Evolutionary conservation across 345 rosid genomes (phyloP).

Genomic region (Erysimum cheiranthoides): DNA sequence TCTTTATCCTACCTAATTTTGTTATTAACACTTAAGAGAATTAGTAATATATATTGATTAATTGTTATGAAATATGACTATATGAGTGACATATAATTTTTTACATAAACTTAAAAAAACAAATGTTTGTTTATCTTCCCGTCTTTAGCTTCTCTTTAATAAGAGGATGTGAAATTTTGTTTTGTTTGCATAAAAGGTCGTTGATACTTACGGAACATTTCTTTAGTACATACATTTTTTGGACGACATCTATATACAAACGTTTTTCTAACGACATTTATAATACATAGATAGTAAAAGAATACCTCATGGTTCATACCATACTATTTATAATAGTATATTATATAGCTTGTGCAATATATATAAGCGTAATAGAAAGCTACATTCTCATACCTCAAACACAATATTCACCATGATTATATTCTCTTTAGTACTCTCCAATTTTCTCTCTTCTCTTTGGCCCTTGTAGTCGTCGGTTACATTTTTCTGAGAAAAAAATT

Average conservation of each 20-base stretch:
- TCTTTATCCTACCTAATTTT: too few relatives aligned
- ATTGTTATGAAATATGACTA: too few relatives aligned
- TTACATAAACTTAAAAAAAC: too few relatives aligned
- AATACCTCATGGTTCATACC: not conserved
- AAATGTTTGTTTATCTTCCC: too few relatives aligned
- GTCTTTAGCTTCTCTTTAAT: too few relatives aligned
- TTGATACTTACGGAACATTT: not conserved
- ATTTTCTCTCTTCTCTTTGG: constrained; percentile 28
- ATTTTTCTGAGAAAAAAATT: constrained; percentile 20
- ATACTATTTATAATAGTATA: too few relatives aligned
- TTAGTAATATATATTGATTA: too few relatives aligned
- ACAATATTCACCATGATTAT: constrained; percentile 29
- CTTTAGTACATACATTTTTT: not conserved
- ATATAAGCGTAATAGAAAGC: not conserved
- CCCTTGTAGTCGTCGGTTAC: constrained; percentile 24
- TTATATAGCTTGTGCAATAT: not conserved
- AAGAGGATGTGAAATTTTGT: too few relatives aligned
- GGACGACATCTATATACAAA: too few relatives aligned
- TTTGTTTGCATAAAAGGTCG: too few relatives aligned
- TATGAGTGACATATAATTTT: too few relatives aligned
- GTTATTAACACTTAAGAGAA: too few relatives aligned
- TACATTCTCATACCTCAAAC: not conserved
- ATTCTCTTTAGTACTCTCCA: constrained; percentile 22
- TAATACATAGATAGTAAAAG: not conserved
- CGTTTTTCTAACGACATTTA: not conserved